Base-by-base conservation (phyloP, 1,284 basidiomycete genomes). In the Polyporus tsugae region DNA sequence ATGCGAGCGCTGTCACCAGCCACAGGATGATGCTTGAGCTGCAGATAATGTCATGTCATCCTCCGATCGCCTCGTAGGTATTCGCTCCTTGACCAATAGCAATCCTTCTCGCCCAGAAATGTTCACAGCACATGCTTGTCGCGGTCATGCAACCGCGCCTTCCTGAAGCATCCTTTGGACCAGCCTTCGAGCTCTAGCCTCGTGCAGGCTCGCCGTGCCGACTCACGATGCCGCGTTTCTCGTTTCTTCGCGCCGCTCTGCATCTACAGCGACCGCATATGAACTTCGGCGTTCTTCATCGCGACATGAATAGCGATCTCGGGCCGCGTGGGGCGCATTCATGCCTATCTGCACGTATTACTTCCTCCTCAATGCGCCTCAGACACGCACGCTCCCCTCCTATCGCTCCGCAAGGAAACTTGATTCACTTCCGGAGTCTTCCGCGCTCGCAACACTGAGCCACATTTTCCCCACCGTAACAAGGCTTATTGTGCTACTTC, bases 21-120 rank as follows among this genome's bases (percentile, higher is more conserved):
- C 60, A 67, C 66, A 70, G 59, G 65, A 70, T 73, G 67, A 69
- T 73, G 65, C 70, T 71, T 68, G 66, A 72, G 69, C 68, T 70
- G 65, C 72, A 67, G 65, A 65, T 41, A 62, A 63, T 69, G 70
- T 74, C 72, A 74, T 74, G 73, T 74, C 71, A 74, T 74, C 73
- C 73, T 74, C 73, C 73, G 73, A 74, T 69, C 61, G 38, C 70
- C 60, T 70, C 73, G 73, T 70, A 70, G 69, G 67, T 66, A 68
- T 63, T 36, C 41, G 58, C 57, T 36, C 44, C 25, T 62, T 64
- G 65, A 69, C 72, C 72, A 73, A 73, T 73, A 29, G 49, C 62
- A 67, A 61, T 46, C 69, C 10, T 19, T 53, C 44, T 66, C 62
- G 38, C 65, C 70, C 35, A 38, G 49, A 35, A 11, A 35, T 41